Conservation (phyloP, 2,329 filamentous ascomycete species). For the Hortaea sp. region DNA sequence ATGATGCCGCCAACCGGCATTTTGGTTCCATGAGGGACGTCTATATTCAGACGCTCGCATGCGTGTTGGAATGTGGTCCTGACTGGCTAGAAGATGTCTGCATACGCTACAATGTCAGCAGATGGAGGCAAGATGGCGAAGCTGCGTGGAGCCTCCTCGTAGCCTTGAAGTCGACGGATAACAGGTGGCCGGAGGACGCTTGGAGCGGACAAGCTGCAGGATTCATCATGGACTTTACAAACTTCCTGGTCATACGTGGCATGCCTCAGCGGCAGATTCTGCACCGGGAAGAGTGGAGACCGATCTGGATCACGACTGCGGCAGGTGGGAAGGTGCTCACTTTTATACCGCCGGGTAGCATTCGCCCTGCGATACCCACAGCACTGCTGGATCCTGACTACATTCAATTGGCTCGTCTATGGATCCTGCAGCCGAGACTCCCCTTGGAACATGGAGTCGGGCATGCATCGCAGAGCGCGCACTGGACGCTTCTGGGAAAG, state of each 20-base stretch:
- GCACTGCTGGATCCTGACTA: conserved; percentile 22
- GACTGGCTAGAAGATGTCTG: conserved; percentile 30
- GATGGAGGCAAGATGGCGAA: conserved; percentile 23
- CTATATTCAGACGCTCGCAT: conserved; percentile 33
- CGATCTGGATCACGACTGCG: conserved; percentile 15
- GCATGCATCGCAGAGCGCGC: conserved; percentile 11
- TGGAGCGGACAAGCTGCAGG: conserved; percentile 20
- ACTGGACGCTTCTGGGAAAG: conserved; percentile 32
- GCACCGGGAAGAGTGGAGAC: conserved; percentile 19
- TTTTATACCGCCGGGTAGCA: conserved; percentile 17
- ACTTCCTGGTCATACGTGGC: conserved; percentile 25
- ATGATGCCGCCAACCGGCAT: conserved; percentile 22
- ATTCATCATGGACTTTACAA: conserved; percentile 26
- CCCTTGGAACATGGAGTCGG: background rate
- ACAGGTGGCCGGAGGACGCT: conserved; percentile 19
- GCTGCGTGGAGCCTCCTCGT: conserved; percentile 23
- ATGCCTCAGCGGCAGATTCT: conserved; percentile 22
- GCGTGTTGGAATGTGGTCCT: conserved; percentile 30
- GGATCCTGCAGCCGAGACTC: conserved; percentile 27
- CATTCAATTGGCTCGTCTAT: conserved; percentile 23
- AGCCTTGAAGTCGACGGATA: conserved; percentile 27
- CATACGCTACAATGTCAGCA: conserved; percentile 21
- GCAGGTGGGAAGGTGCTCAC: conserved; percentile 20
- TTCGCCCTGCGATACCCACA: conserved; percentile 19
- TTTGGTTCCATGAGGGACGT: conserved; percentile 31